Conservation (phyloP, 805 yeast genomes). For the Candida germanica region DNA sequence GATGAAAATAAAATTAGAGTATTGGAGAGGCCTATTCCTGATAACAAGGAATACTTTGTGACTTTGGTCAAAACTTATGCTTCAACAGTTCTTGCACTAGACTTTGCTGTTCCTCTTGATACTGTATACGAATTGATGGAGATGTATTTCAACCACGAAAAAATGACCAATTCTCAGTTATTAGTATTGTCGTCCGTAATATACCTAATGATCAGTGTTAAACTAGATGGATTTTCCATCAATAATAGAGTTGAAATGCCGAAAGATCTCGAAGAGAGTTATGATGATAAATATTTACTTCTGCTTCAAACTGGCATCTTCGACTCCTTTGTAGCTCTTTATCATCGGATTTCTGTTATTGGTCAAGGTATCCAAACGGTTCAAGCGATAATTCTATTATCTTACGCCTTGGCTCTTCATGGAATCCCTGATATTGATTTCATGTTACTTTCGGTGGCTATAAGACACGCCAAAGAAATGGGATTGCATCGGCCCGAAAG, state of each 20-base stretch:
- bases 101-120: neutral
- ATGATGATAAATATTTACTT: neutral
- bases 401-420: slow-evolving; percentile 31
- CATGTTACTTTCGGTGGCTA: slow-evolving; percentile 29
- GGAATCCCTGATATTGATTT: slow-evolving; percentile 27
- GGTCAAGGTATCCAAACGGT: slow-evolving; percentile 52
- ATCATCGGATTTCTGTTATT: slow-evolving; percentile 45
- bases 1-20: slow-evolving; percentile 16
- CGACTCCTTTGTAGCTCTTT: slow-evolving; percentile 44
- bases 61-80: slow-evolving; percentile 4
- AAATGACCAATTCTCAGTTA: slow-evolving; percentile 9
- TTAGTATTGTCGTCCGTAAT: slow-evolving; percentile 6
- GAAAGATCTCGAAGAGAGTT: neutral
- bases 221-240: neutral
- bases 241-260: neutral
- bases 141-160: slow-evolving; percentile 5
- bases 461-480: slow-evolving; percentile 38
- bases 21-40: slow-evolving; percentile 23
- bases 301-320: slow-evolving; percentile 16
- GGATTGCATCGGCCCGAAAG: slow-evolving; percentile 39
- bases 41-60: slow-evolving; percentile 11
- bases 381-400: slow-evolving; percentile 49
- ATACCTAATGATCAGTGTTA: slow-evolving; percentile 4
- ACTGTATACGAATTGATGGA: neutral
- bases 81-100: neutral